phyloP scores from a whole-genome alignment of 2,329 filamentous ascomycete genomes.

The Beauveria australis region DNA sequence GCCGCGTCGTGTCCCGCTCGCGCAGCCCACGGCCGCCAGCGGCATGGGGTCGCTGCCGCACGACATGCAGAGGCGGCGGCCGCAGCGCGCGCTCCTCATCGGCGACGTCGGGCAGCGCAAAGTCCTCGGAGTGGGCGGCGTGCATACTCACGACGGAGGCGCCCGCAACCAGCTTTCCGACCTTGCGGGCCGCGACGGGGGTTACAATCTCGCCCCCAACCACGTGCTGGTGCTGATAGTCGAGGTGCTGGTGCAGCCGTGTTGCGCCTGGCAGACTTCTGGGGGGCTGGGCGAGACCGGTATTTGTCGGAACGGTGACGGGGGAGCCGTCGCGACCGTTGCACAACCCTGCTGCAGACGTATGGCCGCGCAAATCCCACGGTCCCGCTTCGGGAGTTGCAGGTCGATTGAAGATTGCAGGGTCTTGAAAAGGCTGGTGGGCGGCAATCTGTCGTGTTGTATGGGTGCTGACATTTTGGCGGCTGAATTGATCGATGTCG shows the following conservation, averaged over 20 bases:
- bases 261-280: not conserved
- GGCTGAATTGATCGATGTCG: not conserved
- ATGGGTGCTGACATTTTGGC: not conserved
- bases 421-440: not conserved
- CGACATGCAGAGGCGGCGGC: not conserved
- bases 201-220: not conserved
- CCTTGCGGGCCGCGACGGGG: not conserved
- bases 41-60: not conserved
- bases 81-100: slow-evolving; percentile 5
- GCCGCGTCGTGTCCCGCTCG: slow-evolving; percentile 2
- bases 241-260: not conserved
- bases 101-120: slow-evolving; percentile 3
- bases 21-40: not conserved
- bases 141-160: slow-evolving; percentile 1
- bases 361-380: not conserved
- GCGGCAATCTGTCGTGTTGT: not conserved
- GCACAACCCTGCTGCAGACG: not conserved
- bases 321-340: not conserved
- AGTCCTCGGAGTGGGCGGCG: slow-evolving; percentile 2
- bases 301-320: not conserved
- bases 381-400: not conserved
- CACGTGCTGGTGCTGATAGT: not conserved
- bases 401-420: not conserved
- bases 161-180: not conserved
- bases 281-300: not conserved